Evolutionary conservation across 345 rosid species (phyloP), one percentile per base, ranked within the genome.

Genomic region (Lumnitzera littorea): DNA sequence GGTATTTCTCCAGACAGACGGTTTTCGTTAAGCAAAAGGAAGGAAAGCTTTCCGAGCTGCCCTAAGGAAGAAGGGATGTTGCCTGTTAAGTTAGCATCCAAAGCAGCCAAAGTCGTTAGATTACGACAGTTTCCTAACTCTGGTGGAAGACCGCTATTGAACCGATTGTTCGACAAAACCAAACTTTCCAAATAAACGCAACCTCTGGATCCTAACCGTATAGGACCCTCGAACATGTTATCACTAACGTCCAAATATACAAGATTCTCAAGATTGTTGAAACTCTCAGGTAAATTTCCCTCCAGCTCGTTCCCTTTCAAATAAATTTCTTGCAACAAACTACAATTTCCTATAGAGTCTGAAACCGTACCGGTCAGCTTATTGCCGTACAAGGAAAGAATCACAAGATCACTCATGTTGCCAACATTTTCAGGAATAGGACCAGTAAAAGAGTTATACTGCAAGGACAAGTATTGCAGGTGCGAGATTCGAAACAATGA

Each of bases 11-110:
- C 96, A 9, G 82, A 88, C 65, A 88, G 74, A 17, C 29, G 66
- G 75, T 91, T 91, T 67, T 83, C 83, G 15, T 81, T 80, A 15
- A 91, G 85, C 56, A 84, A 87, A 43, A 91, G 82, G 3, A 0
- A 0, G 1, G 58, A 46, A 55, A 91, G 83, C 51, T 48, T 74
- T 60, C 67, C 62, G 3, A 91, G 67, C 46, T 58, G 64, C 58
- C 91, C 95, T n/a, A 88, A 24, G 2, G 95, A 81, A 52, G 95
- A 62, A 11, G 96, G 98, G 27, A 91, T 84, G 7, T 57, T 43
- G 50, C 96, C 91, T 0, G 73, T 74, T 51, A 91, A 71, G 70
- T 79, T 76, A 68, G 83, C 69, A 54, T 25, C 46, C 24, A 84
- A 74, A 36, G 78, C 72, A 3, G 64, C 75, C 50, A 88, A 59